Conservation (phyloP, 768 basidiomycete species). For the Podaxis sp. region DNA sequence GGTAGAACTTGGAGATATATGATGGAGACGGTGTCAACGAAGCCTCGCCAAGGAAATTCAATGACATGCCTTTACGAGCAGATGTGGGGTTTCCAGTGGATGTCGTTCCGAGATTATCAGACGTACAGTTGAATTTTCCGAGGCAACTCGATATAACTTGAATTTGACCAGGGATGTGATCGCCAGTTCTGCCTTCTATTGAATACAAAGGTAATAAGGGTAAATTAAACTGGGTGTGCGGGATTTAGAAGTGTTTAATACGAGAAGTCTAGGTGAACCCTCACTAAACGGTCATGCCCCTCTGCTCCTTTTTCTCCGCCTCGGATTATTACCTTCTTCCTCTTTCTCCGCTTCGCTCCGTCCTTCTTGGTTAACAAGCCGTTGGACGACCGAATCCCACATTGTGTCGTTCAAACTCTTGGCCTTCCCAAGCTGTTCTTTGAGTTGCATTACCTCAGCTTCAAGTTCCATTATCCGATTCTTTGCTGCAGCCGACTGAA, state of each 20-base stretch:
- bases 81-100: too few relatives aligned
- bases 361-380: constrained; percentile 34
- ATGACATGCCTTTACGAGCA: neutral
- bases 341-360: constrained; percentile 19
- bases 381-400: constrained; percentile 86
- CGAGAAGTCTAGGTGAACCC: neutral
- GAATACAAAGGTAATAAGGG: neutral
- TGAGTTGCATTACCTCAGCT: constrained; percentile 62
- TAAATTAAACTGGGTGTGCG: neutral
- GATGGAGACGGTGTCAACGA: neutral
- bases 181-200: neutral
- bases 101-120: too few relatives aligned
- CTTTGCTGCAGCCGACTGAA: constrained; percentile 39
- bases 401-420: constrained; percentile 92
- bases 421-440: constrained; percentile 74
- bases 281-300: constrained; percentile 16
- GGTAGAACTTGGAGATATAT: neutral
- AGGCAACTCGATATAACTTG: too few relatives aligned
- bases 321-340: constrained; percentile 14
- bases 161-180: too few relatives aligned
- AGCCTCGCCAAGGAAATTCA: neutral
- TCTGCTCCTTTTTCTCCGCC: constrained; percentile 24
- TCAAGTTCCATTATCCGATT: constrained; percentile 68
- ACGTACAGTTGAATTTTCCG: too few relatives aligned
- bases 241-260: neutral